These are phyloP conservation scores for Amanita fuliginea DNA, from an alignment of 768 basidiomycete genomes.

Conservation along the genomic window DNA sequence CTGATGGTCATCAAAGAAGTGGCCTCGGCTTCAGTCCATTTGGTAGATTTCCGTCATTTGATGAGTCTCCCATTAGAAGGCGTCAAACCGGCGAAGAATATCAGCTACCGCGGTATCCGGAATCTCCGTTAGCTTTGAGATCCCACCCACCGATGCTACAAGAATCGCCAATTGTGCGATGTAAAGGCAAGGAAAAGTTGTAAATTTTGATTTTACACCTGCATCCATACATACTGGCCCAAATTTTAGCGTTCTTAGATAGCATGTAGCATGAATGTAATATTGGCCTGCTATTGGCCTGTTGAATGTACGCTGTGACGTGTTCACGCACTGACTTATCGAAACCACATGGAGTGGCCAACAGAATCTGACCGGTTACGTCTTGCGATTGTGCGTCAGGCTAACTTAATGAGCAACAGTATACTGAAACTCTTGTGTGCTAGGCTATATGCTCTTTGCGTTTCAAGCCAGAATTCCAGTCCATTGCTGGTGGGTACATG, in stretches of 20 bases:
- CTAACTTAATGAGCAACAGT: neutral
- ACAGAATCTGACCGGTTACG: conserved; percentile 22
- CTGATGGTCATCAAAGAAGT: conserved; percentile 18
- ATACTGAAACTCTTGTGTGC: conserved; percentile 2
- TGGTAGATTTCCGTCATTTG: conserved; percentile 20
- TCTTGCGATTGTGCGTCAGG: conserved; percentile 26
- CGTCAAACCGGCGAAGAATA: conserved; percentile 21
- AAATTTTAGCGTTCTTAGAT: neutral
- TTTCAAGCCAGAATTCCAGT: conserved; percentile 31
- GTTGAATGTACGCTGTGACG: too few relatives aligned
- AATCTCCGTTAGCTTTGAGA: conserved; percentile 20
- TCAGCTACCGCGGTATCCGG: conserved; percentile 20
- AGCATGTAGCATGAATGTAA: neutral
- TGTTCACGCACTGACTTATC: too few relatives aligned
- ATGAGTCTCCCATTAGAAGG: conserved; percentile 47
- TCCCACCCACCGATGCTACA: conserved; percentile 17
- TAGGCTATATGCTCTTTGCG: conserved; percentile 37
- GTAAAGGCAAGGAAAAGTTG: conserved; percentile 9
- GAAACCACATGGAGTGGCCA: neutral
- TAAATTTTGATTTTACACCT: neutral
- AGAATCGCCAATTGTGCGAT: conserved; percentile 24
- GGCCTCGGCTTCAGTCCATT: conserved; percentile 13
- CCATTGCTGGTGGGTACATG: conserved; percentile 25
- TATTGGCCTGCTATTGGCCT: neutral
- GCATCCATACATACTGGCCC: neutral